Evolutionary conservation across 805 yeast species (phyloP).

Genomic region (Candida boleticola): DNA sequence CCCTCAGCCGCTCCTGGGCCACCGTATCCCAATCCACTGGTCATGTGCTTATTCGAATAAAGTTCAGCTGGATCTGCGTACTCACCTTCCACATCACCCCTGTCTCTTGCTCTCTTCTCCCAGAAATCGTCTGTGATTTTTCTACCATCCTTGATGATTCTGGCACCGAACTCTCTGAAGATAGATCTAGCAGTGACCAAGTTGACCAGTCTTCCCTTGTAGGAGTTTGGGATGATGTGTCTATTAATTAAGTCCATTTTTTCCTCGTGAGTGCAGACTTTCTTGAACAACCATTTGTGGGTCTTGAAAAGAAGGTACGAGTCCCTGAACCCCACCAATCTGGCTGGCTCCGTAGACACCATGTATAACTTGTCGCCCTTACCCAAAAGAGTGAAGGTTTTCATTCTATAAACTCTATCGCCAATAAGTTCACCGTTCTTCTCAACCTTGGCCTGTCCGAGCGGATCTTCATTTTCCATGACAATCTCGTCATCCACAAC

Average conservation of each 20-base stretch:
- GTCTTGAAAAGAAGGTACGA: slow-evolving; percentile 87
- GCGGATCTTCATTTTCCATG: slow-evolving; percentile 66
- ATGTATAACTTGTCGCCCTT: slow-evolving; percentile 75
- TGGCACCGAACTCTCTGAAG: slow-evolving; percentile 89
- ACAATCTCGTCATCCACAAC: slow-evolving; percentile 76
- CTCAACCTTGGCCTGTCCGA: slow-evolving; percentile 75
- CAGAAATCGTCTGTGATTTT: slow-evolving; percentile 87
- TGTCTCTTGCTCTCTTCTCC: slow-evolving; percentile 56
- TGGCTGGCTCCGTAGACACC: slow-evolving; percentile 95
- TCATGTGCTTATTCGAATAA: slow-evolving; percentile 32
- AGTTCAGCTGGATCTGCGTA: slow-evolving; percentile 64
- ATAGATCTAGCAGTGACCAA: slow-evolving; percentile 88
- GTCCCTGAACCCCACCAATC: slow-evolving; percentile 91
- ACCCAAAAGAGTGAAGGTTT: slow-evolving; percentile 61
- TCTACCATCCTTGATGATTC: slow-evolving; percentile 74
- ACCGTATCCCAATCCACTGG: slow-evolving; percentile 17
- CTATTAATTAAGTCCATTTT: slow-evolving; percentile 80
- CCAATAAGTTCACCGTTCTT: slow-evolving; percentile 65
- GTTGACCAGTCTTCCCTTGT: slow-evolving; percentile 86
- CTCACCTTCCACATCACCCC: slow-evolving; percentile 70
- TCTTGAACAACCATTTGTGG: slow-evolving; percentile 72
- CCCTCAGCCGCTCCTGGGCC: slow-evolving; percentile 44
- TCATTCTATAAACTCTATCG: slow-evolving; percentile 70
- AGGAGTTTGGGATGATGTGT: slow-evolving; percentile 81
- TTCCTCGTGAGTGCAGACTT: slow-evolving; percentile 70